Evolutionary conservation across 2,329 filamentous ascomycete genomes (phyloP), one percentile per base, ranked within the genome.

Genomic region (Cryoendolithus antarcticus): DNA sequence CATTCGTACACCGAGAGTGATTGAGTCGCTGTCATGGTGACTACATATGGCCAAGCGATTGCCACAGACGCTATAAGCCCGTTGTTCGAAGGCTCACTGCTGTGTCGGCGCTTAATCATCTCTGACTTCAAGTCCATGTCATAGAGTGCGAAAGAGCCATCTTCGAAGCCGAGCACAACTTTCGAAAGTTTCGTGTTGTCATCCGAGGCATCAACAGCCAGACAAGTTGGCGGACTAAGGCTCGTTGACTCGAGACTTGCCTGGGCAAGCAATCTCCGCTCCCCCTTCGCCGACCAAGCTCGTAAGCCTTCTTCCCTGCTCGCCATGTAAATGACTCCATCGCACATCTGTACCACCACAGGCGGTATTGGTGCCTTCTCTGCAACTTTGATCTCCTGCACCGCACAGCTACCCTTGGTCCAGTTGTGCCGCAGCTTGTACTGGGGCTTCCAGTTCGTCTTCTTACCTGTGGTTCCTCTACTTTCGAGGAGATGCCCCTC

Each of bases 341-440:
- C 77, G 31, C 80, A 73, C 45, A 93, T 72, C 56, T 83, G 85
- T 35, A 88, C 82, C 5, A 95, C 65, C 30, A 86, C 58, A 2
- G 71, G 70, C 30, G 82, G 66, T 57, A 77, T 55, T 39, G 67
- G 62, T 2, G 66, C 60, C 32, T 62, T 50, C 42, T 70, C 64
- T 38, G 69, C 64, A 13, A 86, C 71, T 33, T 77, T 70, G 24
- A 95, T 74, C 59, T 93, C 83, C 29, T 82, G 78, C 8, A 94
- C 76, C 30, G 75, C 80, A 52, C 86, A 93, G 48, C 75, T 78
- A 1, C 89, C 91, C 45, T 72, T 75, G 1, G 82, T 75, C 91
- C 91, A 96, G 62, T 96, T 96, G 57, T 94, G 82, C 34, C 84
- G 74, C 36, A 95, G 68, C 53, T 81, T 85, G 61, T 93, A 96